phyloP scores from a whole-genome alignment of 2,329 filamentous ascomycete species.

The Emericellopsis atlantica region DNA sequence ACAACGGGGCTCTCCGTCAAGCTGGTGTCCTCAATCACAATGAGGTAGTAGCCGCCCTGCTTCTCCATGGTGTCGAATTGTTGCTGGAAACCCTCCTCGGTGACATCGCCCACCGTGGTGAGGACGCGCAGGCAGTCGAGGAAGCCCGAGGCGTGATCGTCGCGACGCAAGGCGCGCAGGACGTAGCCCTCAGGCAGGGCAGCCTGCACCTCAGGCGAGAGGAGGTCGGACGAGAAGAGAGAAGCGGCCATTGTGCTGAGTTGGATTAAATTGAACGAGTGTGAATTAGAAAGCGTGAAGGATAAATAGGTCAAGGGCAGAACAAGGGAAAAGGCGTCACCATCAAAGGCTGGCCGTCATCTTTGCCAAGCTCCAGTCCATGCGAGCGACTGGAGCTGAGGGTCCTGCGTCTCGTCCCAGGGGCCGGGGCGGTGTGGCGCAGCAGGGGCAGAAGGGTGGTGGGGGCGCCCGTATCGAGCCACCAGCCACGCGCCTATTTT shows the following conservation, averaged over 20 bases:
- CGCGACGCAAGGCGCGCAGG: slow-evolving; percentile 65
- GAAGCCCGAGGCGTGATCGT: slow-evolving; percentile 72
- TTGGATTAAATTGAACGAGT: neutral
- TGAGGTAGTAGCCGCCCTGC: slow-evolving; percentile 70
- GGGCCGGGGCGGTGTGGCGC: too few species aligned
- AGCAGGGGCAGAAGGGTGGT: too few species aligned
- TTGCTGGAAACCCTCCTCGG: slow-evolving; percentile 58
- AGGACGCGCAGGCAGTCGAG: slow-evolving; percentile 84
- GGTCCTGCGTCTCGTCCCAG: too few species aligned
- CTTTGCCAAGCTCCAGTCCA: too few species aligned
- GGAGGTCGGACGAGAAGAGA: slow-evolving; percentile 63
- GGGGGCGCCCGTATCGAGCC: too few species aligned
- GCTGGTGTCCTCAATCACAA: slow-evolving; percentile 68
- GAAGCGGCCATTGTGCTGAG: slow-evolving; percentile 13
- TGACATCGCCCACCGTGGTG: slow-evolving; percentile 84
- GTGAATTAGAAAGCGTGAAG: neutral
- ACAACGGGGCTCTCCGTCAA: slow-evolving; percentile 52
- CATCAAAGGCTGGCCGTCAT: too few species aligned
- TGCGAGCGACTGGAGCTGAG: too few species aligned
- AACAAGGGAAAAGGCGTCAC: too few species aligned
- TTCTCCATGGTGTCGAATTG: slow-evolving; percentile 72
- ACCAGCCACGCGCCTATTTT: too few species aligned
- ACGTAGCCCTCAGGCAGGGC: slow-evolving; percentile 70
- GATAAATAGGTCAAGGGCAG: too few species aligned
- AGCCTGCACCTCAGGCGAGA: slow-evolving; percentile 62